Base-by-base conservation (phyloP, 169 alveolate genomes). In the Eimeria necatrix region DNA sequence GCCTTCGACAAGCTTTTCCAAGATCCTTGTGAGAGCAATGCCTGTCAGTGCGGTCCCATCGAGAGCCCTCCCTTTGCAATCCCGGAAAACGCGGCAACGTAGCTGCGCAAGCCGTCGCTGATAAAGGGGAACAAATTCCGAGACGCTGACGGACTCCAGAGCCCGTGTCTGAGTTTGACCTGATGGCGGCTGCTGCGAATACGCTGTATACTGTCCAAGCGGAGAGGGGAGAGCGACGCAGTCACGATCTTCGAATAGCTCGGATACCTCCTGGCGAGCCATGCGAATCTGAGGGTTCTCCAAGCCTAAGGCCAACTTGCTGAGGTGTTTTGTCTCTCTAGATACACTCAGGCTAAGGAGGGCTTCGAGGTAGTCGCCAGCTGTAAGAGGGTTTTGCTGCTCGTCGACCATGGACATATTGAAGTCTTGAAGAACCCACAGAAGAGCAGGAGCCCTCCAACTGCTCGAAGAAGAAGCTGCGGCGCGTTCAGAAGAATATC, bases 391-490 rank as follows among this genome's bases (percentile, higher is more conserved):
- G 76, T 86, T 70, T 24, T 70, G 86, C 48, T 93, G 73, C 14
- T 84, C 96, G 51, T 93, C 96, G 5, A 49, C 70, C 93, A 93
- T 60, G 49, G 94, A 81, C 80, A 49, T 81, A 60, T 85, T 86
- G 74, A 93, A 93, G 85, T 93, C 96, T 24, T 87, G 93, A 14
- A 93, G 91, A 6, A 84, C 70, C 96, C 96, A 93, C 53, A 93
- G 85, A 64, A 93, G 80, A 20, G 84, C 71, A 20, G 96, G 96
- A 10, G 93, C 94, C 24, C 84, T 51, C 96, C 96, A 93, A 56
- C 60, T 85, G 83, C 78, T 20, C 80, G 84, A 74, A 22, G 93
- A 46, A 12, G 22, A 51, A 46, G 71, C 24, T 18, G 80, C 81
- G 46, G 84, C 93, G 6, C 46, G 7, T 22, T 51, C 49, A 14